Evolutionary conservation across 306 rosid genomes (phyloP).

Genomic region (Biancaea sappan): DNA sequence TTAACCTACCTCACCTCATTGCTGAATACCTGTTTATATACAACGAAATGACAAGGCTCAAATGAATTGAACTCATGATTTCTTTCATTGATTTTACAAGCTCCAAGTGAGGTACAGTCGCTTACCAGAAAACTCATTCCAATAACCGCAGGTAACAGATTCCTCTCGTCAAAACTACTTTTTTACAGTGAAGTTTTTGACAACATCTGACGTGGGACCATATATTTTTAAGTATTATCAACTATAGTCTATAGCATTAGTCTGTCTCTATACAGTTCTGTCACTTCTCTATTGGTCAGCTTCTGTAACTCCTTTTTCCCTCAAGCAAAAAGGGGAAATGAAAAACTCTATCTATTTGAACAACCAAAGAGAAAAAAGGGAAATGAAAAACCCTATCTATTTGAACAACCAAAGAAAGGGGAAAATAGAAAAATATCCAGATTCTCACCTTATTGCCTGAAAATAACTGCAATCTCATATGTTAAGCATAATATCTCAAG

Average conservation of each 20-base stretch:
- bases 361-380: too few relatives aligned
- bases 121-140: neutral
- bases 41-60: slow-evolving; percentile 9
- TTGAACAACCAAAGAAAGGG: slow-evolving; percentile 36
- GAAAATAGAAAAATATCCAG: slow-evolving; percentile 25
- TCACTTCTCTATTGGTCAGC: slow-evolving; percentile 49
- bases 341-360: slow-evolving; percentile 39
- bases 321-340: slow-evolving; percentile 34
- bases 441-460: slow-evolving; percentile 43
- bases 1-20: neutral
- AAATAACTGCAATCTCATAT: slow-evolving; percentile 47
- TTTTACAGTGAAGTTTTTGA: slow-evolving; percentile 34
- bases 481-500: slow-evolving; percentile 39
- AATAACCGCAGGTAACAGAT: slow-evolving; percentile 20
- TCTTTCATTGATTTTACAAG: neutral
- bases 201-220: slow-evolving; percentile 24
- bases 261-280: slow-evolving; percentile 42
- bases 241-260: slow-evolving; percentile 42
- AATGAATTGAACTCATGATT: neutral
- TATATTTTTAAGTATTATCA: slow-evolving; percentile 26
- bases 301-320: slow-evolving; percentile 44
- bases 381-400: slow-evolving; percentile 37
- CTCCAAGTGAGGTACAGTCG: neutral
- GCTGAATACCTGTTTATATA: neutral
- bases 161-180: slow-evolving; percentile 27